Base-by-base conservation (phyloP, 306 rosid genomes). In the Abrus pulchellus region DNA sequence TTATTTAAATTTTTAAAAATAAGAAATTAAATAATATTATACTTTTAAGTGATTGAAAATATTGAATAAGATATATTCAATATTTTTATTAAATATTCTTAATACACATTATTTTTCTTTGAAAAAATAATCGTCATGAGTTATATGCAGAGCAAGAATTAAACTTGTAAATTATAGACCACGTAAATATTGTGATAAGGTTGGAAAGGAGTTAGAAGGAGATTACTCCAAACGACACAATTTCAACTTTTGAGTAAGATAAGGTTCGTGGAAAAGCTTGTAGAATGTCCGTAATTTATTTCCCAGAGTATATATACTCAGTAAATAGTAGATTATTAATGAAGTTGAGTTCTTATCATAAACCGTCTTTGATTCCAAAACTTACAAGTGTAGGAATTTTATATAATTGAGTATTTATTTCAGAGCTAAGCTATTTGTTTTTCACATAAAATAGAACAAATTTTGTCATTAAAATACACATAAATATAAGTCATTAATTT, bases 271-370 rank as follows among this genome's bases (percentile, higher is more conserved):
- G 68, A 63, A 6, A 11, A 20, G 20, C 47, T 36, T 5, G 5
- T 63, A 63, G 12, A 13, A 63, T 63, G 34, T 33, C 68, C 68
- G 13, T 36, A 63, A n/a, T 34, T 62, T 63, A 36, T 5, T 61
- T 32, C 7, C 9, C 30, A 2, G 5, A 1, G 10, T n/a, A 33
- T 33, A 32, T 33, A 34, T 12, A 33, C 40, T 60, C 41, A 5
- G 11, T 13, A 62, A 62, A 62, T 34, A 13, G 20, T 20, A 20
- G 20, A 62, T 34, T 34, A 13, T 12, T 2, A 13, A 34, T 34
- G 47, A 12, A 12, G 9, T 33, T 33, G 4, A 0, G 0, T 33
- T 60, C 67, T 32, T 60, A 60, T 32, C 40, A 30, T 60, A 60
- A 4, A 32, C 65, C 41, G 0, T 3, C 0, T 56, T 4, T 30